phyloP scores from a whole-genome alignment of 202 grass and related monocot genomes.

The Dendrocalamus latiflorus region DNA sequence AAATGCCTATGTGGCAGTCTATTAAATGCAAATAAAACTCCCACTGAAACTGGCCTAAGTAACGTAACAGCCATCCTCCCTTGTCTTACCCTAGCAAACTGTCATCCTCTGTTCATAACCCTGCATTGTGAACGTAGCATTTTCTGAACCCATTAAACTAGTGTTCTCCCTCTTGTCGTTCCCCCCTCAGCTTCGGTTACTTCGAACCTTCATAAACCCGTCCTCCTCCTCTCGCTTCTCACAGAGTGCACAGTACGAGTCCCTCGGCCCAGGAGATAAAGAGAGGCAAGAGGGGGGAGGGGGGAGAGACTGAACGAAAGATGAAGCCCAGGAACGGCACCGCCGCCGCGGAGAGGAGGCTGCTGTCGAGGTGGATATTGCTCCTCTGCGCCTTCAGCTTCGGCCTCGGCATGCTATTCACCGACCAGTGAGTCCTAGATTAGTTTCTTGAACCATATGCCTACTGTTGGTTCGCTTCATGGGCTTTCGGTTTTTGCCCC shows the following conservation, averaged over 20 bases:
- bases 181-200: constrained; percentile 52
- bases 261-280: background rate
- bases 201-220: constrained; percentile 44
- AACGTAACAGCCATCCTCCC: background rate
- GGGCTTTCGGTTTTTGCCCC: background rate
- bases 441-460: background rate
- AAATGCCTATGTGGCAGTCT: too few species aligned
- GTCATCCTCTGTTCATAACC: background rate
- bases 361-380: constrained; percentile 52
- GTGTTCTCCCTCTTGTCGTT: constrained; percentile 12
- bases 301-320: background rate
- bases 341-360: constrained; percentile 38
- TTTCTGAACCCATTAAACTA: constrained; percentile 34
- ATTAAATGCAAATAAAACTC: too few species aligned
- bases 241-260: background rate
- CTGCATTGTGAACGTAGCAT: constrained; percentile 33
- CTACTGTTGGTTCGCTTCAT: background rate
- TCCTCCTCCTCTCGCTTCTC: background rate
- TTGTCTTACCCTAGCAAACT: background rate
- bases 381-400: constrained; percentile 71
- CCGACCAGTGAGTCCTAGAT: constrained; percentile 51
- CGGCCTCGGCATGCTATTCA: constrained; percentile 67
- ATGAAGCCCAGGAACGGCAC: constrained; percentile 62
- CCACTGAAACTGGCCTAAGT: too few species aligned
- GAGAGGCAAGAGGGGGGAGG: background rate